A percentile compares a stretch with the other conserved stretches of the same genome.
Evolutionary conservation across 768 basidiomycete species (phyloP).

Genomic region (Lactarius psammicola): DNA sequence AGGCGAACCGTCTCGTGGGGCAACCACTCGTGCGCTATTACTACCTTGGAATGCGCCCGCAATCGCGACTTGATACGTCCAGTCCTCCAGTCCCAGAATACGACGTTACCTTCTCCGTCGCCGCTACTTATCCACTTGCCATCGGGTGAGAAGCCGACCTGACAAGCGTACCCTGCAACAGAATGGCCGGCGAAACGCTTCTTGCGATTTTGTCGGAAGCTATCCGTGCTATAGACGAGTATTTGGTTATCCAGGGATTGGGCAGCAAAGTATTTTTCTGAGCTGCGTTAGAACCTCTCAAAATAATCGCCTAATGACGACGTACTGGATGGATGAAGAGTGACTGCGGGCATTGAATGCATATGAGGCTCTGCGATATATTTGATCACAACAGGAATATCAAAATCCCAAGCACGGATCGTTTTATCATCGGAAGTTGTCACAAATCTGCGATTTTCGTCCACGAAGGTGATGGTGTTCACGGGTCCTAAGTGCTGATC

Average conservation of each 20-base stretch:
- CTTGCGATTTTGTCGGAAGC: slow-evolving; percentile 98
- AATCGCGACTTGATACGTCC: slow-evolving; percentile 90
- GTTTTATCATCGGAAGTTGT: slow-evolving; percentile 99
- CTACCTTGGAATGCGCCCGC: slow-evolving; percentile 91
- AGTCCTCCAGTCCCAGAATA: slow-evolving; percentile 99
- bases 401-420: slow-evolving; percentile 98
- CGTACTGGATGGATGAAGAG: slow-evolving; percentile 91
- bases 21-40: slow-evolving; percentile 96
- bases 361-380: slow-evolving; percentile 99
- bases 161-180: slow-evolving; percentile 95
- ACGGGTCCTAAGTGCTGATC: slow-evolving; percentile 98
- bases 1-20: slow-evolving; percentile 86
- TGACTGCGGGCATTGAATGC: slow-evolving; percentile 99
- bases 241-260: slow-evolving; percentile 99
- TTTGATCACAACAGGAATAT: slow-evolving; percentile 99
- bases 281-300: slow-evolving; percentile 29
- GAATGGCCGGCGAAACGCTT: slow-evolving; percentile 98
- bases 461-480: slow-evolving; percentile 98
- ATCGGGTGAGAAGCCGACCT: slow-evolving; percentile 96
- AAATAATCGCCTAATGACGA: slow-evolving; percentile 30
- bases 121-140: slow-evolving; percentile 98
- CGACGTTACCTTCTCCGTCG: slow-evolving; percentile 90
- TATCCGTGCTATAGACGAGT: slow-evolving; percentile 94
- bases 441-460: slow-evolving; percentile 95
- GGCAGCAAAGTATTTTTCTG: slow-evolving; percentile 95